Conservation (phyloP, 768 basidiomycete species). For the Russula ochroleuca region DNA sequence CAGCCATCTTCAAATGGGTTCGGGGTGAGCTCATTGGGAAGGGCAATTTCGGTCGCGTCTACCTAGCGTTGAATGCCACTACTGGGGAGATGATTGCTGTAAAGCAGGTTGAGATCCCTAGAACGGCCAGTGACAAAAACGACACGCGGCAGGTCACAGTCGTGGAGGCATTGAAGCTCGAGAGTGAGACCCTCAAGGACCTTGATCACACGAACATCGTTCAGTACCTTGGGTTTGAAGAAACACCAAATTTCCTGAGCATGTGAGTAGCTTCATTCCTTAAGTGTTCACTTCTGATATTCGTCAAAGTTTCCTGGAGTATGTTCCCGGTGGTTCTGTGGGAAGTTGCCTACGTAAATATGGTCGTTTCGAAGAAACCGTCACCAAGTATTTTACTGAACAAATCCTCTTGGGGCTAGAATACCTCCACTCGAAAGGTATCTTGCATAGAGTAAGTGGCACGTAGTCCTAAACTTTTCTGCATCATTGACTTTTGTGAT, state of each 20-base stretch:
- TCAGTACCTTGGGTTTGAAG: conserved; percentile 93
- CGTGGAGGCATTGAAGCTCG: conserved; percentile 88
- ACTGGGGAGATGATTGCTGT: conserved; percentile 99
- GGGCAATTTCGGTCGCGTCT: conserved; percentile 95
- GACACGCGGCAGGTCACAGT: conserved; percentile 80
- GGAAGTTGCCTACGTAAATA: conserved; percentile 86
- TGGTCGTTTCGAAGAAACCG: conserved; percentile 87
- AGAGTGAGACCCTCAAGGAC: conserved; percentile 95
- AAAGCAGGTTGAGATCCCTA: conserved; percentile 96
- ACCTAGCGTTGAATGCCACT: conserved; percentile 91
- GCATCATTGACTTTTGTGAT: conserved; percentile 9
- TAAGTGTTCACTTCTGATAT: conserved; percentile 3
- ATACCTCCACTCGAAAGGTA: conserved; percentile 87
- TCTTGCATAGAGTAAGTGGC: conserved; percentile 77
- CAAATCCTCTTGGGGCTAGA: conserved; percentile 91
- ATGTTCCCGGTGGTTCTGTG: conserved; percentile 96
- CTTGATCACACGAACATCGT: conserved; percentile 97
- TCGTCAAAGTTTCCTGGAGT: conserved; percentile 83
- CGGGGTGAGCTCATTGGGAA: conserved; percentile 96
- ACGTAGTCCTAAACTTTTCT: neutral
- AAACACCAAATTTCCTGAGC: conserved; percentile 82
- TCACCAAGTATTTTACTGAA: conserved; percentile 86
- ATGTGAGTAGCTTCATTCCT: conserved; percentile 56
- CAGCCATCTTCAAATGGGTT: conserved; percentile 96
- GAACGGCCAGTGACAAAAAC: conserved; percentile 84